Percentiles rank a stretch among this genome's conserved stretches.
Conservation (phyloP, 2,329 filamentous ascomycete species). For the Verticillium nubilum region DNA sequence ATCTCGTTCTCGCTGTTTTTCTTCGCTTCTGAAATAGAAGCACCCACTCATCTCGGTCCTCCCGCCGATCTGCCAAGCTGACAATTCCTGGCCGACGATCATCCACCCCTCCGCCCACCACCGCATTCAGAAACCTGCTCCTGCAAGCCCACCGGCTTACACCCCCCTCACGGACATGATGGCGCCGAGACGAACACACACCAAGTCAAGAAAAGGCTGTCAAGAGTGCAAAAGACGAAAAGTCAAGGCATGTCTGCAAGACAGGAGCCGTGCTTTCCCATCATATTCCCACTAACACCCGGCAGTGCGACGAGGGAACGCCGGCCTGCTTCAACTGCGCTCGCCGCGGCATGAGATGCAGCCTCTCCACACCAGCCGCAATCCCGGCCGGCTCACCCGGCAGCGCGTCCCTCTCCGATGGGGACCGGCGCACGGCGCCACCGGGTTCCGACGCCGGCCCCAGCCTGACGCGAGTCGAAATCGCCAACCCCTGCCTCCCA, state of each 20-base stretch:
- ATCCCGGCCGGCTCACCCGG: background rate
- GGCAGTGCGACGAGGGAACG: slow-evolving; percentile 19
- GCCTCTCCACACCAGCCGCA: slow-evolving; percentile 12
- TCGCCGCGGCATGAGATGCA: slow-evolving; percentile 20
- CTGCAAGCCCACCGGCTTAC: background rate
- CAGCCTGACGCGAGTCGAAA: background rate
- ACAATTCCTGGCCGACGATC: no score
- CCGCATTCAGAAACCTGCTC: no score
- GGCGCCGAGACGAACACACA: background rate
- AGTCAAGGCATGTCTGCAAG: background rate
- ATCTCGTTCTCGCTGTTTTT: no score
- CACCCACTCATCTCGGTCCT: no score
- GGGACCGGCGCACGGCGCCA: background rate
- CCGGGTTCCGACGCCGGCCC: background rate
- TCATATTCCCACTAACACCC: background rate
- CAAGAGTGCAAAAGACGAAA: background rate
- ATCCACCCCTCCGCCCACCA: no score
- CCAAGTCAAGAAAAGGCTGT: slow-evolving; percentile 1
- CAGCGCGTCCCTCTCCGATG: background rate
- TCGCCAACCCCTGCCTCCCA: background rate
- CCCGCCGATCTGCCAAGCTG: no score
- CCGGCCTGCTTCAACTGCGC: slow-evolving; percentile 24
- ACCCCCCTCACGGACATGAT: background rate
- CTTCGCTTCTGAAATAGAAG: no score
- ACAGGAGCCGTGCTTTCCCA: background rate